Evolutionary conservation across 495 filamentous ascomycete genomes (phyloP).

Genomic region (Penicillium turbatum): DNA sequence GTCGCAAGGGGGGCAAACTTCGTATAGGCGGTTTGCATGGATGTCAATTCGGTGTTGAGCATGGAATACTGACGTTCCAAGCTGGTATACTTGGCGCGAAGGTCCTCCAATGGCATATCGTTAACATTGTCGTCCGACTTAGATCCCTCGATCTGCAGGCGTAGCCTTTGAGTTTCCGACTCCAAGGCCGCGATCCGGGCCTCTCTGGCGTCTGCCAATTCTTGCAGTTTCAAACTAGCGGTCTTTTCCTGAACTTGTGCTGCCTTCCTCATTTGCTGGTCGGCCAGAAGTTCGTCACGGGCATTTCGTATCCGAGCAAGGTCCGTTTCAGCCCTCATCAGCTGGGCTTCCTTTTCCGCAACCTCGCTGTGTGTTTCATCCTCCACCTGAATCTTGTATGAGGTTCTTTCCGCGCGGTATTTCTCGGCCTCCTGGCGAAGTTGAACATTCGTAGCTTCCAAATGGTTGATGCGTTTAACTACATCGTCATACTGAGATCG

Average conservation of each 20-base stretch:
- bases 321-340: constrained; percentile 77
- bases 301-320: constrained; percentile 75
- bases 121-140: constrained; percentile 39
- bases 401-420: constrained; percentile 75
- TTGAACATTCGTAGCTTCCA: constrained; percentile 83
- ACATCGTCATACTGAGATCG: constrained; percentile 89
- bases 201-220: constrained; percentile 70
- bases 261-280: constrained; percentile 73
- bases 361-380: constrained; percentile 65
- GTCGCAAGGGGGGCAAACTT: constrained; percentile 77
- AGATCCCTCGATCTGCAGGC: constrained; percentile 46
- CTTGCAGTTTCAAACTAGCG: constrained; percentile 65
- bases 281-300: constrained; percentile 79
- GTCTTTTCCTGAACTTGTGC: constrained; percentile 70
- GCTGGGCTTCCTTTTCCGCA: constrained; percentile 72
- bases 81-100: constrained; percentile 65
- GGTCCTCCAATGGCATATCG: constrained; percentile 56
- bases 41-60: constrained; percentile 79
- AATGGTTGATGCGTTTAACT: constrained; percentile 82
- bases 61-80: constrained; percentile 74
- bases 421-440: constrained; percentile 81
- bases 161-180: constrained; percentile 70
- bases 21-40: constrained; percentile 82
- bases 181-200: constrained; percentile 75
- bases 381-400: constrained; percentile 74